Conservation (phyloP, 805 yeast species). For the Teunomyces funiuensis region DNA sequence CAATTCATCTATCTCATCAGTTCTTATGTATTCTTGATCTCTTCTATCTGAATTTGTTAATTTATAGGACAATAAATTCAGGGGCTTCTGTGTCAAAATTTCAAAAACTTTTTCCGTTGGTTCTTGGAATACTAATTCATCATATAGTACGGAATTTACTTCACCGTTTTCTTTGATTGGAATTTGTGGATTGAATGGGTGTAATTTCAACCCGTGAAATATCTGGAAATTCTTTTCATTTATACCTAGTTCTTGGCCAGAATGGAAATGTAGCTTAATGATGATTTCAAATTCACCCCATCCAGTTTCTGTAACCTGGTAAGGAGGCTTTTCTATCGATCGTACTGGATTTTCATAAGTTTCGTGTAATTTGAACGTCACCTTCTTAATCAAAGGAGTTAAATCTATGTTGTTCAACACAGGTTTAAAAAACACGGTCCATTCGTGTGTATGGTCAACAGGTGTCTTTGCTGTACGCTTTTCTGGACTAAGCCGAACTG, state of each 20-base stretch:
- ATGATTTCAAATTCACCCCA: conserved; percentile 99
- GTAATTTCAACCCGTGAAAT: conserved; percentile 87
- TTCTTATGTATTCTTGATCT: conserved; percentile 42
- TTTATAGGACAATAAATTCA: conserved; percentile 46
- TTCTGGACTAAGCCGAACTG: conserved; percentile 57
- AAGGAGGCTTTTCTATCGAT: conserved; percentile 86
- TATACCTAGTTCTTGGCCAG: conserved; percentile 61
- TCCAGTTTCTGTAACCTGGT: conserved; percentile 94
- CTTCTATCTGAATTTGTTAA: conserved; percentile 32
- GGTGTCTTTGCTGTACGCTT: conserved; percentile 60
- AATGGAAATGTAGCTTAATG: conserved; percentile 79
- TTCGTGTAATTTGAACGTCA: conserved; percentile 92
- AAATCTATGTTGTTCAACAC: conserved; percentile 66
- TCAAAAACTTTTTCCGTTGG: conserved; percentile 91
- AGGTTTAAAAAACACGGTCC: conserved; percentile 94
- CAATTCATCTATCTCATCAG: conserved; percentile 42
- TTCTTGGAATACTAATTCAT: conserved; percentile 91
- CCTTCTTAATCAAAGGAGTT: conserved; percentile 80
- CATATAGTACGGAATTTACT: conserved; percentile 57
- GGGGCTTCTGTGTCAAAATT: conserved; percentile 68
- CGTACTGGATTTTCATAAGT: conserved; percentile 88
- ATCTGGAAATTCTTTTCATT: conserved; percentile 83
- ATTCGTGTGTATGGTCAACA: conserved; percentile 86
- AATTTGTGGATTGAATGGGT: conserved; percentile 66
- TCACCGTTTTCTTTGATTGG: conserved; percentile 43